Evolutionary conservation across 352 stramenopile species (phyloP).

Genomic region (Phytophthora multivora): DNA sequence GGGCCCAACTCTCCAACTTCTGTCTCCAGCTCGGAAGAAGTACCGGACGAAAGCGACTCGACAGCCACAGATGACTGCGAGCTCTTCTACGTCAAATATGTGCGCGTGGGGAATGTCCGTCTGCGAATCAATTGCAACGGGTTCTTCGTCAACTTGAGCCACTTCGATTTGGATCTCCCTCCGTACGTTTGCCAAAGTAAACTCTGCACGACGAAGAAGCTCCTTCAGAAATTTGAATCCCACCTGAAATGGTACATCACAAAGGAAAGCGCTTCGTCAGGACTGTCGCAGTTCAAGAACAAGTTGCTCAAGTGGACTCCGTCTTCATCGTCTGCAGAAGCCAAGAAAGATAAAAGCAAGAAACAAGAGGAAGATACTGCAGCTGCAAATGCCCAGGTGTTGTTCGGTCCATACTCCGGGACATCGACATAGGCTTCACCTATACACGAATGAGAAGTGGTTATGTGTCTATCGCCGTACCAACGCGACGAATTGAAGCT

Average conservation of each 20-base stretch:
- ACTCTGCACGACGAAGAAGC: constrained; percentile 81
- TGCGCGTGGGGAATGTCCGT: constrained; percentile 78
- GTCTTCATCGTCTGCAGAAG: constrained; percentile 30
- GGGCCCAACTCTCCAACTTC: constrained; percentile 22
- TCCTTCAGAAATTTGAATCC: constrained; percentile 84
- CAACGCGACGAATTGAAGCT: constrained; percentile 14
- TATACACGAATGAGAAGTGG: not conserved
- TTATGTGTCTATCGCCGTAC: constrained; percentile 5
- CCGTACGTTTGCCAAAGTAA: constrained; percentile 84
- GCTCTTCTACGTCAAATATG: constrained; percentile 89
- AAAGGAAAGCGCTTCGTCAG: constrained; percentile 81
- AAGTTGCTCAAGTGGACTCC: constrained; percentile 84
- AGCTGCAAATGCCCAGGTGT: constrained; percentile 66
- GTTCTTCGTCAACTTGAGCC: constrained; percentile 85
- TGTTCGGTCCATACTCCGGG: constrained; percentile 81
- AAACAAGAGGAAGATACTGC: constrained; percentile 61
- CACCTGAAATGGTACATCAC: constrained; percentile 85
- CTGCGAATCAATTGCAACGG: constrained; percentile 85
- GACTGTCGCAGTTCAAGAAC: constrained; percentile 88
- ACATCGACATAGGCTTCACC: constrained; percentile 24
- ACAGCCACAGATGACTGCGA: constrained; percentile 59
- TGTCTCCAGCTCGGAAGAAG: constrained; percentile 9
- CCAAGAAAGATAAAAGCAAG: constrained; percentile 72
- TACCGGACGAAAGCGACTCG: constrained; percentile 57
- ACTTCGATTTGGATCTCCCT: constrained; percentile 79